Conservation (phyloP, 495 filamentous ascomycete species). For the Daldinia caldariorum region DNA sequence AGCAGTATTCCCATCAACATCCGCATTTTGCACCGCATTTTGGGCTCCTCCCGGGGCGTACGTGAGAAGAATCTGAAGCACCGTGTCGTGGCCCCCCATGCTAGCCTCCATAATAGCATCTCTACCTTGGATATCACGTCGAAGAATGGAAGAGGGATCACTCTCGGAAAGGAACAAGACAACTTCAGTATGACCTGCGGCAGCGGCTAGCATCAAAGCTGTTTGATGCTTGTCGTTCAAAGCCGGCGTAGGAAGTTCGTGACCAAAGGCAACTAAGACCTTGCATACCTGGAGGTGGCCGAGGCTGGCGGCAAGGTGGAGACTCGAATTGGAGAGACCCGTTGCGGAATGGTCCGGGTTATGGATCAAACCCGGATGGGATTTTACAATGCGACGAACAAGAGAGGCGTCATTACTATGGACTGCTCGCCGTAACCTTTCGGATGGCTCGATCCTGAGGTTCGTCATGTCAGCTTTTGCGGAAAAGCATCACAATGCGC, state of each 20-base stretch:
- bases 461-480: slow-evolving; percentile 4
- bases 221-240: slow-evolving; percentile 78
- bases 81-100: slow-evolving; percentile 65
- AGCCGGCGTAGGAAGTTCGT: slow-evolving; percentile 68
- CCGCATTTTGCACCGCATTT: slow-evolving; percentile 60
- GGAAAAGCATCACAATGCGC: neutral
- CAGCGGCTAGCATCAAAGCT: slow-evolving; percentile 71
- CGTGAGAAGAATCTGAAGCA: slow-evolving; percentile 67
- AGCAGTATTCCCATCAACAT: slow-evolving; percentile 77
- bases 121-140: slow-evolving; percentile 64
- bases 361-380: slow-evolving; percentile 71
- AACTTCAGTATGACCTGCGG: slow-evolving; percentile 66
- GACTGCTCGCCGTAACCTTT: slow-evolving; percentile 78
- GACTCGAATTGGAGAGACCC: slow-evolving; percentile 72
- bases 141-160: slow-evolving; percentile 56
- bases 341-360: slow-evolving; percentile 71
- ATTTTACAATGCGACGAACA: slow-evolving; percentile 75
- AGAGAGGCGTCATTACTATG: slow-evolving; percentile 74
- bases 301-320: slow-evolving; percentile 77
- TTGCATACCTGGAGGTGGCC: slow-evolving; percentile 71
- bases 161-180: slow-evolving; percentile 65
- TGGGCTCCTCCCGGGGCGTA: slow-evolving; percentile 58
- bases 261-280: slow-evolving; percentile 62
- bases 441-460: slow-evolving; percentile 70
- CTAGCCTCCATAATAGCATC: slow-evolving; percentile 68